These are phyloP conservation scores for Gentiana macrophylla DNA, from an alignment of 257 asterid genomes.

Conservation along the genomic window DNA sequence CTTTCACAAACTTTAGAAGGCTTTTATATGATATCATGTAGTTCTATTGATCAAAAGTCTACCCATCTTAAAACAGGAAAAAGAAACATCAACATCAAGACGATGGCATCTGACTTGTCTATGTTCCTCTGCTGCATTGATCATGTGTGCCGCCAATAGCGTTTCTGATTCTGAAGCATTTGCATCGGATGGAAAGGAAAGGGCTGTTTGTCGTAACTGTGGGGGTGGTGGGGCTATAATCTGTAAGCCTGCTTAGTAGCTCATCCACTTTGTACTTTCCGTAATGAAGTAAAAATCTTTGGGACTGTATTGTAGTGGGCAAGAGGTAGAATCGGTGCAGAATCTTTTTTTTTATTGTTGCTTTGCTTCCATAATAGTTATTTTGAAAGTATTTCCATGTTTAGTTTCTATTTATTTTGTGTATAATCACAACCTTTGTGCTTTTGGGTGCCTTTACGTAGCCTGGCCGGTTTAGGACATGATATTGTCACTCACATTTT, in stretches of 20 bases:
- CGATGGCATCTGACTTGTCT: constrained; percentile 68
- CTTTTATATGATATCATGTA: neutral
- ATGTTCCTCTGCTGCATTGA: constrained; percentile 55
- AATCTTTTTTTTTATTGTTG: neutral
- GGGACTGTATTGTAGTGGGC: neutral
- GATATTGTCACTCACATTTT: neutral
- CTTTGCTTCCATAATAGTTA: neutral
- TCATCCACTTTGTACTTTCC: neutral
- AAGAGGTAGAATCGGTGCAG: neutral
- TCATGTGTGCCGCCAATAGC: constrained; percentile 30
- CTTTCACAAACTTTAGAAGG: neutral
- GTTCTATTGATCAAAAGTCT: constrained; percentile 1
- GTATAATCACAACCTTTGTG: too few species aligned
- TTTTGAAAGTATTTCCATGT: too few species aligned
- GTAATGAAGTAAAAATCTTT: neutral
- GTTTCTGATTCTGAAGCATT: constrained; percentile 35
- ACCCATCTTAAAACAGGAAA: constrained; percentile 29
- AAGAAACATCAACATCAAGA: constrained; percentile 38
- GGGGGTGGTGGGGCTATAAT: constrained; percentile 87
- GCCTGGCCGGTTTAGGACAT: neutral
- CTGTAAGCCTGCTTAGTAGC: constrained; percentile 35
- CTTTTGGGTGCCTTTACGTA: too few species aligned
- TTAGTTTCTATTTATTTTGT: too few species aligned
- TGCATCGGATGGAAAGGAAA: constrained; percentile 58
- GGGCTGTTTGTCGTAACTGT: constrained; percentile 74